These are phyloP conservation scores for Actinidia chinensis DNA, from an alignment of 179 eudicot species.

Conservation along the genomic window DNA sequence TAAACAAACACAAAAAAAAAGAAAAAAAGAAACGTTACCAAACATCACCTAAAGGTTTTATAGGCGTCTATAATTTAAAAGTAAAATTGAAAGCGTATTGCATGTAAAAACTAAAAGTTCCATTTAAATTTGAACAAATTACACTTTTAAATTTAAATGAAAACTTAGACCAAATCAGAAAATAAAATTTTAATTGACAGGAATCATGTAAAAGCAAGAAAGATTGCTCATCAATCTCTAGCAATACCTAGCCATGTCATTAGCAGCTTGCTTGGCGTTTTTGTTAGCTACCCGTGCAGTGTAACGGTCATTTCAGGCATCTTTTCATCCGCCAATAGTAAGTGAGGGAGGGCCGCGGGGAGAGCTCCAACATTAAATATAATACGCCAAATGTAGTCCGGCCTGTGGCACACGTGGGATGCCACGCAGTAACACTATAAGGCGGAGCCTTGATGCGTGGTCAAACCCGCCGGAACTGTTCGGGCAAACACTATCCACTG, in stretches of 20 bases:
- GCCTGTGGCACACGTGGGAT: conserved; percentile 28
- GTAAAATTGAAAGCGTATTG: too few species aligned
- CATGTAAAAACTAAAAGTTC: too few species aligned
- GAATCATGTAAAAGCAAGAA: too few species aligned
- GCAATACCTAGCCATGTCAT: conserved; percentile 35
- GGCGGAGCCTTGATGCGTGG: neutral
- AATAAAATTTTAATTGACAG: too few species aligned
- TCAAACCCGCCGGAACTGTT: conserved; percentile 11
- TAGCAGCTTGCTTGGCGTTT: conserved; percentile 38
- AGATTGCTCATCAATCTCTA: too few species aligned
- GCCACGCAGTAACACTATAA: neutral
- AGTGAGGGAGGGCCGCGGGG: conserved; percentile 30
- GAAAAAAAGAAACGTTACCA: too few species aligned
- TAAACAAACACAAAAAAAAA: too few species aligned
- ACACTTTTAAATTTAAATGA: too few species aligned
- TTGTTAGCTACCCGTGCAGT: conserved; percentile 40
- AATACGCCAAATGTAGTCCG: conserved; percentile 35
- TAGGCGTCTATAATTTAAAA: too few species aligned
- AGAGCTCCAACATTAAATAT: conserved; percentile 40
- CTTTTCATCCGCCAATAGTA: conserved; percentile 45
- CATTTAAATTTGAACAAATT: too few species aligned
- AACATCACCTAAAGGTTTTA: too few species aligned
- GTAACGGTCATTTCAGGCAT: conserved; percentile 51
- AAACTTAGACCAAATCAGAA: too few species aligned
- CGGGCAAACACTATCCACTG: conserved; percentile 24